Base-by-base conservation (phyloP, 2,329 filamentous ascomycete genomes). In the Neodidymelliopsis sp. region DNA sequence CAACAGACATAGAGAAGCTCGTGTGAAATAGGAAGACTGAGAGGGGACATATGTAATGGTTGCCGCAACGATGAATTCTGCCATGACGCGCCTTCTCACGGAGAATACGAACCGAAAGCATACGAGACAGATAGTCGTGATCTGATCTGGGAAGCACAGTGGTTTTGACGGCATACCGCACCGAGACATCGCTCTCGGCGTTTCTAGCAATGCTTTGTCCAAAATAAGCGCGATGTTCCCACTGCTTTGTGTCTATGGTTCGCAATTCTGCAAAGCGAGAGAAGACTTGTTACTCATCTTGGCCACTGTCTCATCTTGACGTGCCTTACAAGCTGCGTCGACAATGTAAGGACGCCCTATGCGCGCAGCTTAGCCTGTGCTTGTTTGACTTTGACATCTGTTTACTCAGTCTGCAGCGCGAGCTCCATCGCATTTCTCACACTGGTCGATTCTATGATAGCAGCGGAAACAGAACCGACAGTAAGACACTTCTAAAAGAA, bases 141-240 rank as follows among this genome's bases (percentile, higher is more conserved):
- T 11, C 34, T 23, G 34, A 6, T 35, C 27, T 38, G 24, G 40
- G 34, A 15, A 3, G 13, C 5, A 6, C 4, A 31, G 13, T 15
- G 12, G 12, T 12, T 10, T 35, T 20, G 29, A n/a, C 29, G 24
- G 29, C 39, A 44, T 44, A 39, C 34, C 47, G 22, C n/a, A 39
- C 16, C 20, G 30, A 49, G 22, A 43, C 47, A 44, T 30, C 24
- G 7, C 12, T 30, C 15, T 40, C 34, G 7, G 22, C 20, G 16
- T 44, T 10, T 35, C 19, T 8, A 30, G 9, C 15, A n/a, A 24
- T 15, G 20, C 20, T 31, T 37, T 42, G 9, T 18, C 10, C 15
- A 27, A n/a, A 12, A 13, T 13, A 16, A 8, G 13, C 24, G 19
- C 34, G 27, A 28, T 33, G 18, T 16, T 25, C 13, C 6, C 6